Evolutionary conservation across 2,329 filamentous ascomycete species (phyloP), one percentile per base, ranked within the genome.

Genomic region (Fusarium stilboides): DNA sequence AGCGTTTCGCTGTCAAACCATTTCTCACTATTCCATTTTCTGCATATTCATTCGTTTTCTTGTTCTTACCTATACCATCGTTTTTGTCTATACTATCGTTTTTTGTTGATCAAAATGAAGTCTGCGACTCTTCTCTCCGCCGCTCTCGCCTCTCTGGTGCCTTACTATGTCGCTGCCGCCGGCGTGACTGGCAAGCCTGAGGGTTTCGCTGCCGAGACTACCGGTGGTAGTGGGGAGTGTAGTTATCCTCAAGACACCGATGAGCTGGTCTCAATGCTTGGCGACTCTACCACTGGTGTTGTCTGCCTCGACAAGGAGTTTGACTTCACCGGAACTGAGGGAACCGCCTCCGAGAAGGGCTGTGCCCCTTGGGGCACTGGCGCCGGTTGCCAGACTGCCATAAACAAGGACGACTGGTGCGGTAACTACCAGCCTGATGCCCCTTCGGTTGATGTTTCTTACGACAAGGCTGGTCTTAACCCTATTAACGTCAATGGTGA

Each of bases 381-480:
- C 10, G 77, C 83, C 4, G 79, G 63, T 7, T 88, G 88, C 77
- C 88, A 91, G 80, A 70, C 83, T 37, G 87, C 88, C 65, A 89
- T 91, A 75, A 87, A 89, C 80, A 80, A 87, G 79, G 78, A 88
- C 74, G 74, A 82, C 74, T 88, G 86, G 84, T 90, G 88, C 77
- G 80, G 76, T 59, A 89, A 89, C 80, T 87, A 90, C 77, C 80
- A 90, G 77, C 78, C 54, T n/a, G 78, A 81, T 24, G 84, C 86
- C 2, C 82, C 85, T 20, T 81, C 80, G 43, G 81, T 81, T 26
- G 78, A 79, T 6, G 84, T 80, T 33, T 79, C 71, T 1, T 85
- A 83, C 66, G 84, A 88, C 77, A 87, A 85, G 56, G 86, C 87
- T 39, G 86, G 81, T 55, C 66, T 80, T 2, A 73, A 80, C 28